Evolutionary conservation across 371 early-diverging fungal genomes (phyloP), one percentile per base, ranked within the genome.

Genomic region (Rhizomucor pusillus): DNA sequence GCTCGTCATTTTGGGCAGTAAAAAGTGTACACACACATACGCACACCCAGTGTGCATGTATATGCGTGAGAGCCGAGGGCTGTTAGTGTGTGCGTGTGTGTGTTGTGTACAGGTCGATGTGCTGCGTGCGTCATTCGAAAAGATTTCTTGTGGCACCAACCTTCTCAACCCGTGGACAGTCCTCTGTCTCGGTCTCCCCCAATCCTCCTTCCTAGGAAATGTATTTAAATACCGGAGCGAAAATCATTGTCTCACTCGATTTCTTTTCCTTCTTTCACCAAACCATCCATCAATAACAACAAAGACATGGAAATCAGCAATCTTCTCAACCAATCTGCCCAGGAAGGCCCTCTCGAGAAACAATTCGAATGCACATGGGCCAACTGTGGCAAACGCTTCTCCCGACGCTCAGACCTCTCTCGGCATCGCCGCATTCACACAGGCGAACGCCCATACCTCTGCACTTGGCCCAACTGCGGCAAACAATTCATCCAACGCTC

Each of bases 401-500:
- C 89, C n/a, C 83, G 91, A 57, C 81, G 87, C 53, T 89, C 89
- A 5, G 91, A 91, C 59, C 81, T 91, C 20, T 80, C 83, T 22
- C 76, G 91, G 54, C 88, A 90, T 70, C 77, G 72, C 6, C 77
- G 87, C 43, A 89, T 89, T 54, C 86, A 87, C 56, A 88, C 88
- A 13, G 84, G 85, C 44, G 88, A 86, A 60, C 71, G 81, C 59
- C 87, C 88, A 5, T 88, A 81, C 60, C 71, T 69, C 35, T 87
- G 90, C 65, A 59, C 64, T 35, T 81, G 79, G 65, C 62, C 66
- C 20, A 77, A 73, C 29, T 89, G 90, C 59, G 77, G 79, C 51
- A 89, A 89, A 65, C 80, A 81, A 40, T 89, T 89, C 57, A 84
- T 89, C 61, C 89, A 89, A 64, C 76, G 86, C 29, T 88, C 88